phyloP scores from a whole-genome alignment of 2,329 filamentous ascomycete species.

The Aaosphaeria pasadenensis region DNA sequence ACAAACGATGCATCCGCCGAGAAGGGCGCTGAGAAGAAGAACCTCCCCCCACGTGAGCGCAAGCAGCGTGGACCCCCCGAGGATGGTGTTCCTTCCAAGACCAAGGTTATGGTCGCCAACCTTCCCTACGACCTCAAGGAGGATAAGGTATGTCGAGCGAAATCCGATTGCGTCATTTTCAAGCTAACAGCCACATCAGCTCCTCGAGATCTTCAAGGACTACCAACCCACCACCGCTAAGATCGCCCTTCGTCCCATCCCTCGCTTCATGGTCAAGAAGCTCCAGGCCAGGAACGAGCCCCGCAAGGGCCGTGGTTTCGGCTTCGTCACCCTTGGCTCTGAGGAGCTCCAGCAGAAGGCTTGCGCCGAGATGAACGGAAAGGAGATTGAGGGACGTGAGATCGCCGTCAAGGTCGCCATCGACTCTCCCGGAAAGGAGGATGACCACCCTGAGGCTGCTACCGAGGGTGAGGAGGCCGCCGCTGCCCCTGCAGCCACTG shows the following conservation, averaged over 20 bases:
- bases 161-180: not conserved
- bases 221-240: slow-evolving; percentile 95
- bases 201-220: slow-evolving; percentile 92
- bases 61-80: slow-evolving; percentile 93
- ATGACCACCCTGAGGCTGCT: slow-evolving; percentile 60
- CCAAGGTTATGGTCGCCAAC: slow-evolving; percentile 99
- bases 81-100: slow-evolving; percentile 97
- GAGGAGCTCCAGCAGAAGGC: slow-evolving; percentile 98
- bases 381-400: slow-evolving; percentile 97
- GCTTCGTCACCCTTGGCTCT: slow-evolving; percentile 92
- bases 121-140: slow-evolving; percentile 97
- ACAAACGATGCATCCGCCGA: slow-evolving; percentile 53
- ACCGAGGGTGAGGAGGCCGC: slow-evolving; percentile 40
- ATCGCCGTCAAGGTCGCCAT: slow-evolving; percentile 99
- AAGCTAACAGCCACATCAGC: slow-evolving; percentile 51
- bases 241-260: slow-evolving; percentile 97
- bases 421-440: slow-evolving; percentile 98
- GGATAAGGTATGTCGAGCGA: slow-evolving; percentile 70
- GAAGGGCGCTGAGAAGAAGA: slow-evolving; percentile 45
- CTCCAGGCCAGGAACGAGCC: slow-evolving; percentile 96
- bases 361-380: slow-evolving; percentile 97
- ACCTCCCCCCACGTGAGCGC: slow-evolving; percentile 52
- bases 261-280: slow-evolving; percentile 99
- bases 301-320: slow-evolving; percentile 98
- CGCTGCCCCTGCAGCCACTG: slow-evolving; percentile 12